These are phyloP conservation scores for Haberlea rhodopensis DNA, from an alignment of 257 asterid species.

Conservation along the genomic window DNA sequence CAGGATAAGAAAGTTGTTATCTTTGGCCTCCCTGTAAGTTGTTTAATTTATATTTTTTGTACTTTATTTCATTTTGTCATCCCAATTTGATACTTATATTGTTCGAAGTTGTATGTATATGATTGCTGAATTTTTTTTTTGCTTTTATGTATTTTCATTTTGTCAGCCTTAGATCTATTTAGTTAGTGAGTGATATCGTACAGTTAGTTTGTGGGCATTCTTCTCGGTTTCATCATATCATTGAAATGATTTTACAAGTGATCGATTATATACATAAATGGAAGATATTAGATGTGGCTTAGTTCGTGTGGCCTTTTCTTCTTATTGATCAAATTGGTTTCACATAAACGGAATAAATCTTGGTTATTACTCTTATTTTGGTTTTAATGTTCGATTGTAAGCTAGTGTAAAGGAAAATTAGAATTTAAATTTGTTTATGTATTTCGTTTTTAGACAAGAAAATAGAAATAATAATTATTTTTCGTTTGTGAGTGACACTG, in stretches of 20 bases:
- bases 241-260: background rate
- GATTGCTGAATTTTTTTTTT: background rate
- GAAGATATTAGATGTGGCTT: background rate
- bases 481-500: too few relatives aligned
- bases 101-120: background rate
- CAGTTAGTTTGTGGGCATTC: too few relatives aligned
- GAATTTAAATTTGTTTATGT: too few relatives aligned
- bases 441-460: too few relatives aligned
- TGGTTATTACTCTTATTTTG: background rate
- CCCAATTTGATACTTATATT: background rate
- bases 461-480: too few relatives aligned
- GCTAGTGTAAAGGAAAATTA: background rate
- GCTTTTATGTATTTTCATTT: background rate
- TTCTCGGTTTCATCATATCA: background rate
- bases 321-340: background rate
- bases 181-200: background rate
- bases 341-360: background rate
- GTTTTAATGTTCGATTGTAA: too few relatives aligned
- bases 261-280: too few relatives aligned
- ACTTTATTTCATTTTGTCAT: too few relatives aligned
- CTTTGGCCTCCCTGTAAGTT: slow-evolving; percentile 96
- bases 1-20: slow-evolving; percentile 93
- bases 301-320: background rate
- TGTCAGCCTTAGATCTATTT: background rate
- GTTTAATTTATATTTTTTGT: background rate